Conservation (phyloP, 768 basidiomycete genomes). For the Lentinula boryana region DNA sequence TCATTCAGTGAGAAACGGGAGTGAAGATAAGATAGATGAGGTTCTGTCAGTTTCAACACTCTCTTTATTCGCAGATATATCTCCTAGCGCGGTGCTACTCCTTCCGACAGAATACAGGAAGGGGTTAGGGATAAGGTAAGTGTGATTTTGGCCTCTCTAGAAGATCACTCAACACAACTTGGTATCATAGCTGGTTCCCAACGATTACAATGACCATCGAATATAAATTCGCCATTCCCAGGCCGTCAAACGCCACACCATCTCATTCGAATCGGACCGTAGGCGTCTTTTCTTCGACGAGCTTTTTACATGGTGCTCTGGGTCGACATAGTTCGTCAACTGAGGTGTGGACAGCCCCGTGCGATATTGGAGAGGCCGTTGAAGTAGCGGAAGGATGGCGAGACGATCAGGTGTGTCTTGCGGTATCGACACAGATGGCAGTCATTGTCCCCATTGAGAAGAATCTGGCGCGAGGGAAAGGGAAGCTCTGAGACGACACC, state of each 20-base stretch:
- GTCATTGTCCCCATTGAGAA: slow-evolving; percentile 30
- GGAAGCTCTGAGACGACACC: neutral
- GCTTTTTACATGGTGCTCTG: slow-evolving; percentile 47
- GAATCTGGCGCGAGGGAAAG: neutral
- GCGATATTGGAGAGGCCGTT: slow-evolving; percentile 41
- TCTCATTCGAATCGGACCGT: slow-evolving; percentile 44
- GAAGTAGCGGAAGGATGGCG: slow-evolving; percentile 42
- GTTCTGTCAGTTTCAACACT: slow-evolving; percentile 9
- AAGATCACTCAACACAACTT: neutral
- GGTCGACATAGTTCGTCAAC: slow-evolving; percentile 53
- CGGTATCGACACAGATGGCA: slow-evolving; percentile 56
- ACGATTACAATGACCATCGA: slow-evolving; percentile 57
- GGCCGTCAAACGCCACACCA: slow-evolving; percentile 19
- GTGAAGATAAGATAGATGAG: slow-evolving; percentile 19
- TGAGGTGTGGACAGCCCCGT: slow-evolving; percentile 65
- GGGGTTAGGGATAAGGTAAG: slow-evolving; percentile 14
- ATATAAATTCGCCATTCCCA: slow-evolving; percentile 56
- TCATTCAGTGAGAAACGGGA: slow-evolving; percentile 21
- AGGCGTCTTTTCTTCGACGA: slow-evolving; percentile 46
- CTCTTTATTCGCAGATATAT: slow-evolving; percentile 56
- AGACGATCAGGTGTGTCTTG: slow-evolving; percentile 58
- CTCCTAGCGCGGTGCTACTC: slow-evolving; percentile 37
- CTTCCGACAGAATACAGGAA: slow-evolving; percentile 40
- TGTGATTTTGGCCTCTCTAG: neutral
- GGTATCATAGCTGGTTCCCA: slow-evolving; percentile 47